Evolutionary conservation across 2,329 filamentous ascomycete species (phyloP), one percentile per base, ranked within the genome.

Genomic region (Ceratocystis albifundus): DNA sequence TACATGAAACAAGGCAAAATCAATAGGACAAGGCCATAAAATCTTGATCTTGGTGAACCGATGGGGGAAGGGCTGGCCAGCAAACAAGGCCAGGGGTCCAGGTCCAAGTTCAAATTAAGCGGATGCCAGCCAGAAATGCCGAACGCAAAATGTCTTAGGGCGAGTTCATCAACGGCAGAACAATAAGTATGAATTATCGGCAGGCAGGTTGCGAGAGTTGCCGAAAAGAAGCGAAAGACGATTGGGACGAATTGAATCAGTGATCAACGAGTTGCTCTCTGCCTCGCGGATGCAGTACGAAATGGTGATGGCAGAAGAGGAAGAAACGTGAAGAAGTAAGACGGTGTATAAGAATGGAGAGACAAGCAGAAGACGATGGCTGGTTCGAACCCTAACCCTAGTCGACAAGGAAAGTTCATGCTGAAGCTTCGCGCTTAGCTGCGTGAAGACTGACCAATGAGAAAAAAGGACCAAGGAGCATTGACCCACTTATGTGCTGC

Each of bases 1-100:
- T 59, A n/a, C 32, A 59, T 36, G 55, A 59, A 59, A 59, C 55
- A 32, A 20, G 25, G 17, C 20, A 59, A 20, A 59, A 59, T 59
- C 15, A 32, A 36, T 36, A 7, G 55, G 17, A 59, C 30, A 59
- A 36, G 55, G 55, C 28, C 55, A 15, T 15, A 59, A 59, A 59
- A 36, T 36, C 55, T 59, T 30, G 55, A 59, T 59, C 15, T 59
- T 22, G 10, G 32, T 36, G 17, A 22, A 17, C 55, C 6, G 55
- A 59, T 59, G 25, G 36, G 36, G 36, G 36, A 41, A 41, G 36
- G 36, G 28, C 32, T 32, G 8, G 12, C 28, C 25, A 36, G 8
- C 55, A 28, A 59, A 59, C 28, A 59, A 36, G 28, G 25, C 28
- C 55, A 36, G 55, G 55, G 55, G 17, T 28, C 36, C 36, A 15